phyloP scores from a whole-genome alignment of 164 flowering plant species.

The Malania oleifera region DNA sequence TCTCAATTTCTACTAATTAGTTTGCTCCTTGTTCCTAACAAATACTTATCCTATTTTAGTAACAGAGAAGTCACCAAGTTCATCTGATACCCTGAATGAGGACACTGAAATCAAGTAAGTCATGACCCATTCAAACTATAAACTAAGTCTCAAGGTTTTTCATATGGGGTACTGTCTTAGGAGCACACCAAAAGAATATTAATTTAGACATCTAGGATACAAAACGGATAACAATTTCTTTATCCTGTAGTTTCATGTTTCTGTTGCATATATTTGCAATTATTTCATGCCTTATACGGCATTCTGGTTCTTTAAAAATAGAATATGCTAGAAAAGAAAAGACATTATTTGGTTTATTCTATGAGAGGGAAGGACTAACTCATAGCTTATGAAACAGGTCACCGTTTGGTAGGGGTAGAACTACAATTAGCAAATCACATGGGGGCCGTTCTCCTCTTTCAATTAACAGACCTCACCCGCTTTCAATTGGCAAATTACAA shows the following conservation, averaged over 20 bases:
- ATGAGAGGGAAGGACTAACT: conserved; percentile 7
- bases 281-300: too few species aligned
- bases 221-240: too few species aligned
- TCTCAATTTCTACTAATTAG: not conserved
- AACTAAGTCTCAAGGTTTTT: too few species aligned
- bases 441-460: conserved; percentile 24
- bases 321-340: too few species aligned
- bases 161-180: too few species aligned
- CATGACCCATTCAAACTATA: not conserved
- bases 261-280: too few species aligned
- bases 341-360: too few species aligned
- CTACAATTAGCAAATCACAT: conserved; percentile 17
- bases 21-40: not conserved
- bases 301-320: too few species aligned
- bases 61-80: conserved; percentile 4
- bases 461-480: too few species aligned
- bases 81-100: conserved; percentile 5
- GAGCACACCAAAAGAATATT: too few species aligned
- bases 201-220: too few species aligned
- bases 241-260: too few species aligned
- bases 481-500: conserved; percentile 19
- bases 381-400: conserved; percentile 31
- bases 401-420: conserved; percentile 40
- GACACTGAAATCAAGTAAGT: conserved; percentile 32
- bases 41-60: not conserved